phyloP scores from a whole-genome alignment of 352 stramenopile genomes.

The Globisporangium camurandrum region DNA sequence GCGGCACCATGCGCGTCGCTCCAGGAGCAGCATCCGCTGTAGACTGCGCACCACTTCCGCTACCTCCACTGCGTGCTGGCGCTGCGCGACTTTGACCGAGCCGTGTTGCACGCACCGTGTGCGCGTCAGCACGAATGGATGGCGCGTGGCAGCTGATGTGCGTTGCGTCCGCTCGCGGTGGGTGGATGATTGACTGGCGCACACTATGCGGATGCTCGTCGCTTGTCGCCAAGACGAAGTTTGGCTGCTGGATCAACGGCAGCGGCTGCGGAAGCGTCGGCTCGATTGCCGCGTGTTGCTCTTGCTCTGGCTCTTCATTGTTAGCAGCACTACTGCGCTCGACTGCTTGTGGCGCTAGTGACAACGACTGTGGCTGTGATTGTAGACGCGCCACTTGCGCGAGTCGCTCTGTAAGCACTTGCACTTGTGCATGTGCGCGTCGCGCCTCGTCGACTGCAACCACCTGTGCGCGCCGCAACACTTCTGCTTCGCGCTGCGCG shows the following conservation, averaged over 20 bases:
- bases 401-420: neutral
- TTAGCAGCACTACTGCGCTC: neutral
- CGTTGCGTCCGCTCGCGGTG: neutral
- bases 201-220: neutral
- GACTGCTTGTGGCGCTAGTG: neutral
- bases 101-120: neutral
- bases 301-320: neutral
- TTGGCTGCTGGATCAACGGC: neutral
- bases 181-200: neutral
- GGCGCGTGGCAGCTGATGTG: constrained; percentile 1
- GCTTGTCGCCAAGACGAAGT: neutral
- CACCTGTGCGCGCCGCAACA: neutral
- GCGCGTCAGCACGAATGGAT: neutral
- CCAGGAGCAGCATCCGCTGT: neutral
- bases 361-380: neutral
- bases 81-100: neutral
- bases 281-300: neutral
- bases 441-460: neutral
- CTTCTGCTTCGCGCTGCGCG: neutral
- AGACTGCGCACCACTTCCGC: neutral
- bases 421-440: neutral
- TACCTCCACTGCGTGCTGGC: neutral
- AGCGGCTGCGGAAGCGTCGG: neutral
- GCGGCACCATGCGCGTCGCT: neutral
- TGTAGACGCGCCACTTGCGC: too few species aligned